phyloP scores from a whole-genome alignment of 192 early-diverging fungal genomes.

The Powellomyces hirtus region DNA sequence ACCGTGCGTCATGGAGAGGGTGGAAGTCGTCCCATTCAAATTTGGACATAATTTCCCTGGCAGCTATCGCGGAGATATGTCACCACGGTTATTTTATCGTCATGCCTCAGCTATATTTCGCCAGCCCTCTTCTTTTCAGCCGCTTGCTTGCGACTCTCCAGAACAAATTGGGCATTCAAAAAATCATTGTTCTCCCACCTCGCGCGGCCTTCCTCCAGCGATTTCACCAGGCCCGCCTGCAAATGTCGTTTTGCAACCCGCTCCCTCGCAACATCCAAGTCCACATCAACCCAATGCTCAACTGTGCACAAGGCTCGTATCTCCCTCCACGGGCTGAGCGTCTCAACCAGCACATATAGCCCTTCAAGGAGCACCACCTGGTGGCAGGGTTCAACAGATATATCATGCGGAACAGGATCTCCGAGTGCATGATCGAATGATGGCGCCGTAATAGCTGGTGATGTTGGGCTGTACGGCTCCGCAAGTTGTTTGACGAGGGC shows the following conservation, averaged over 20 bases:
- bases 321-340: conserved; percentile 44
- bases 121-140: too few relatives aligned
- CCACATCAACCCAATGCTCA: conserved; percentile 45
- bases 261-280: conserved; percentile 21
- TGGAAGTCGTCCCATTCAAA: too few relatives aligned
- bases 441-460: conserved; percentile 29
- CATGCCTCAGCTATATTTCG: too few relatives aligned
- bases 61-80: too few relatives aligned
- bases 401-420: conserved; percentile 47
- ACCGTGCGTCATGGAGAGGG: too few relatives aligned
- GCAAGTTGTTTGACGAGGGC: conserved; percentile 19
- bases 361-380: conserved; percentile 55
- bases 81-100: too few relatives aligned
- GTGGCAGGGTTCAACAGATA: conserved; percentile 39
- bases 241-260: conserved; percentile 47
- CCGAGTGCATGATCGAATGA: conserved; percentile 44
- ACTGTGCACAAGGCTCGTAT: conserved; percentile 37
- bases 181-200: conserved; percentile 8
- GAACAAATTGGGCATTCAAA: conserved; percentile 3
- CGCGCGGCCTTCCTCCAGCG: not conserved
- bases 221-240: conserved; percentile 32
- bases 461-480: too few relatives aligned
- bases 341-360: conserved; percentile 39
- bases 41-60: too few relatives aligned
- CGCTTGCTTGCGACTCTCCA: too few relatives aligned